Percentiles rank a stretch among this genome's conserved stretches.
Evolutionary conservation across 306 rosid genomes (phyloP).

Genomic region (Alnus glutinosa): DNA sequence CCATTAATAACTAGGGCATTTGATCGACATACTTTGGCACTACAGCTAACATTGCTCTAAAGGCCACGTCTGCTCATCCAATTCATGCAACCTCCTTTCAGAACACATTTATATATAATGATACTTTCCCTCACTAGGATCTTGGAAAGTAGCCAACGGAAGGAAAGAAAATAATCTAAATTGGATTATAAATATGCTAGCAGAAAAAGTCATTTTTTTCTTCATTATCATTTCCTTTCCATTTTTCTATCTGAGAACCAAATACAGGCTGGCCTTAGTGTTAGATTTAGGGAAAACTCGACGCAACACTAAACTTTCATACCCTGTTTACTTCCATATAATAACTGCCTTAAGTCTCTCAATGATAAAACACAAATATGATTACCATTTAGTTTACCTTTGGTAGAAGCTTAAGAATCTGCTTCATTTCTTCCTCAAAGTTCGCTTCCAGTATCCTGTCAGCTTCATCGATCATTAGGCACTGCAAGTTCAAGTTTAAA

Average conservation of each 20-base stretch:
- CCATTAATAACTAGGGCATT: neutral
- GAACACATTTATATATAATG: neutral
- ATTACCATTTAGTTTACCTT: slow-evolving; percentile 51
- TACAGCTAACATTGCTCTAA: neutral
- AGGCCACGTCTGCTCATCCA: neutral
- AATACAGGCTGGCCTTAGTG: neutral
- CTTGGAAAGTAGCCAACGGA: neutral
- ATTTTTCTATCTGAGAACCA: neutral
- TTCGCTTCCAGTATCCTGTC: slow-evolving; percentile 94
- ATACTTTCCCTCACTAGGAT: slow-evolving; percentile 6
- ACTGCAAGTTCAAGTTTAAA: slow-evolving; percentile 51
- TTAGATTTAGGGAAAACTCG: neutral
- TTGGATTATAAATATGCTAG: neutral
- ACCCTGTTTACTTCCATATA: neutral
- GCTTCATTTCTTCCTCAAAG: slow-evolving; percentile 97
- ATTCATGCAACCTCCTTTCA: neutral
- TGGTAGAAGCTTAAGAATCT: slow-evolving; percentile 74
- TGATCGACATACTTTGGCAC: neutral
- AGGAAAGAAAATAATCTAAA: neutral
- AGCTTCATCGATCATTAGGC: slow-evolving; percentile 92
- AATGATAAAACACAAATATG: neutral
- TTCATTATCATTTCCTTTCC: neutral
- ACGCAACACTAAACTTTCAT: slow-evolving; percentile 9
- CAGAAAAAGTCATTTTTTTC: neutral
- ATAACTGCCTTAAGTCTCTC: neutral